Evolutionary conservation across 345 rosid species (phyloP), one percentile per base, ranked within the genome.

Genomic region (Pistacia vera): DNA sequence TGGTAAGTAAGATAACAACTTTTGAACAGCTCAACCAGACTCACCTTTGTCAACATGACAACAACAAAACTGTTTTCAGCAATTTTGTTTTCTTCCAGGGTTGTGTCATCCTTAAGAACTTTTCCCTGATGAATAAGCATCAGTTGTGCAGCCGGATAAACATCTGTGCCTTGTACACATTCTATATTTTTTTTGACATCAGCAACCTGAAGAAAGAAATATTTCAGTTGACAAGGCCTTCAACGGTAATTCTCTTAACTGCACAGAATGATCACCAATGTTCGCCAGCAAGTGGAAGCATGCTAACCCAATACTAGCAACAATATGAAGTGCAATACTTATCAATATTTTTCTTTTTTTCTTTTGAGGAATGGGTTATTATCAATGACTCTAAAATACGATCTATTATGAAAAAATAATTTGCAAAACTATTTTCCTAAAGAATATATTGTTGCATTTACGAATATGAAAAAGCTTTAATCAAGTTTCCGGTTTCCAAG

Each of bases 61-160:
- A 88, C 91, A 48, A 86, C 65, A 84, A 88, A 88, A 77, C 87
- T 86, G 73, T 83, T 84, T 81, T 88, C 91, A 11, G 76, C 85
- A 60, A 88, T 84, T 66, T 88, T 88, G 72, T 86, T 88, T 73
- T 86, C 91, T 4, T 77, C 88, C 59, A 88, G 36, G 41, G 91
- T 88, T 18, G 91, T 84, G 73, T 66, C 57, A 61, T 88, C 91
- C 65, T 78, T 80, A 38, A 88, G 88, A 58, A 88, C 89, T 69
- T 86, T 88, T 38, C 89, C 91, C 76, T 88, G 91, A 75, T 88
- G 70, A 75, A 88, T 86, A 28, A 88, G 88, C 89, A 88, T 86
- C 79, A 75, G 91, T 64, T 79, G 85, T 58, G 73, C 68, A 25
- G 89, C 84, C 17, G 89, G 88, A 49, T 79, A 88, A 57, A 72